Conservation (phyloP, 148 eudicot genomes). For the Rhododendron vialii region DNA sequence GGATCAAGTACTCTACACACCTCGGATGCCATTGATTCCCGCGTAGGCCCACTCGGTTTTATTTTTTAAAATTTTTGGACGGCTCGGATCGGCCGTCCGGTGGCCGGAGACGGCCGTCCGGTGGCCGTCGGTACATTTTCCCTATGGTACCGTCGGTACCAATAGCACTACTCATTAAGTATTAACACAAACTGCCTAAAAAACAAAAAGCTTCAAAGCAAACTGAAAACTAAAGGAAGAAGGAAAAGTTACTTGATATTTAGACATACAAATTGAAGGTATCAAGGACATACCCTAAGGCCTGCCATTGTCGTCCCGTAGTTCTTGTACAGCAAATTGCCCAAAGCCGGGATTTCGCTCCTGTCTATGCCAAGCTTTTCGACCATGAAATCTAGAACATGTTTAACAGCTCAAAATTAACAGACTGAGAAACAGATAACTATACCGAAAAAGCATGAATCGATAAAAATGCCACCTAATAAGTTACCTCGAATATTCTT, state of each 20-base stretch:
- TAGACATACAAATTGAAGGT: background rate
- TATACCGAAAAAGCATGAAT: background rate
- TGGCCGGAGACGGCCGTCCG: too few species aligned
- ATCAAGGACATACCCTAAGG: constrained; percentile 60
- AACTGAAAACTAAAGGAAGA: background rate
- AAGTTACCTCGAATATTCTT: constrained; percentile 69
- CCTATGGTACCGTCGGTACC: too few species aligned
- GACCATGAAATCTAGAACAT: constrained; percentile 61
- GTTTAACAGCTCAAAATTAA: background rate
- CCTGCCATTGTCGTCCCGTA: constrained; percentile 99
- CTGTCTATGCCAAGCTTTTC: constrained; percentile 72
- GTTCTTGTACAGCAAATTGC: constrained; percentile 64
- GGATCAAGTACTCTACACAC: too few species aligned
- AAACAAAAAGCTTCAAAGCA: background rate
- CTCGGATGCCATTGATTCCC: too few species aligned
- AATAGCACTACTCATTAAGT: too few species aligned
- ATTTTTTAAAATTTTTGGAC: too few species aligned
- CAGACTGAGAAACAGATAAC: constrained; percentile 2
- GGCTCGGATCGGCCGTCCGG: too few species aligned
- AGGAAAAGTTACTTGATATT: background rate
- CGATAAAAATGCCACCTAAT: background rate
- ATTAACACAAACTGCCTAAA: background rate
- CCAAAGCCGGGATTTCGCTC: constrained; percentile 48
- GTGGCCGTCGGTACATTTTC: too few species aligned
- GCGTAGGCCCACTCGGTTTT: too few species aligned